Evolutionary conservation across 225 moss, liverwort and hornwort genomes (phyloP).

Genomic region (Lunularia cruciata): DNA sequence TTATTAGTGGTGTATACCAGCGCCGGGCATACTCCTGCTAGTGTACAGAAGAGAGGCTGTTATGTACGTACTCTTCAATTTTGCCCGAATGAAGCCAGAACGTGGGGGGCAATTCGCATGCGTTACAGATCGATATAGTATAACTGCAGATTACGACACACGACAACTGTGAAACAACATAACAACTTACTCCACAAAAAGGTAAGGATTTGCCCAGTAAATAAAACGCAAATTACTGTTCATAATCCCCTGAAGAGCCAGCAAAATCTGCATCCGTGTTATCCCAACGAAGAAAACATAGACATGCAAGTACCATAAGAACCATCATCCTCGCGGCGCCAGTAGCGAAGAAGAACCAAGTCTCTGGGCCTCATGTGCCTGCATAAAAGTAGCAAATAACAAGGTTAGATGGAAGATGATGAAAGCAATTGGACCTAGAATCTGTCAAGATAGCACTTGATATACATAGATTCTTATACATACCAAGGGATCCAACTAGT

Average conservation of each 20-base stretch:
- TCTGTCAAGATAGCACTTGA: not conserved
- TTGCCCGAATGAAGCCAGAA: conserved; percentile 75
- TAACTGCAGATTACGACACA: conserved; percentile 58
- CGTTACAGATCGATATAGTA: conserved; percentile 89
- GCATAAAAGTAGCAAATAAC: conserved; percentile 15
- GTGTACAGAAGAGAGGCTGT: too few relatives aligned
- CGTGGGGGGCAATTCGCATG: conserved; percentile 85
- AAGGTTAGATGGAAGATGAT: too few relatives aligned
- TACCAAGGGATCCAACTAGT: conserved; percentile 81
- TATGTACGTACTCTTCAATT: conserved; percentile 78
- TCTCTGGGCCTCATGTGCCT: conserved; percentile 93
- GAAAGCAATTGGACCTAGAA: too few relatives aligned
- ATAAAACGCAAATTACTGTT: too few relatives aligned
- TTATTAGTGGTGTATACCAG: too few relatives aligned
- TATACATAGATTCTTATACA: conserved; percentile 1
- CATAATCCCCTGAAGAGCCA: too few relatives aligned
- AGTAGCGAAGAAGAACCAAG: conserved; percentile 92
- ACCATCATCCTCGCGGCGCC: conserved; percentile 98
- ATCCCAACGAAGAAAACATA: not conserved
- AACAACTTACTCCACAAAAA: too few relatives aligned
- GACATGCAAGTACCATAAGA: conserved; percentile 72
- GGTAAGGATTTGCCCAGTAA: too few relatives aligned
- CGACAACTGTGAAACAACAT: too few relatives aligned
- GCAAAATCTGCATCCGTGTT: too few relatives aligned
- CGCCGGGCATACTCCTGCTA: too few relatives aligned